A percentile compares a stretch with the other conserved stretches of the same genome.
phyloP scores from a whole-genome alignment of 2,329 filamentous ascomycete species.

The Chaetomiaceae sp. region DNA sequence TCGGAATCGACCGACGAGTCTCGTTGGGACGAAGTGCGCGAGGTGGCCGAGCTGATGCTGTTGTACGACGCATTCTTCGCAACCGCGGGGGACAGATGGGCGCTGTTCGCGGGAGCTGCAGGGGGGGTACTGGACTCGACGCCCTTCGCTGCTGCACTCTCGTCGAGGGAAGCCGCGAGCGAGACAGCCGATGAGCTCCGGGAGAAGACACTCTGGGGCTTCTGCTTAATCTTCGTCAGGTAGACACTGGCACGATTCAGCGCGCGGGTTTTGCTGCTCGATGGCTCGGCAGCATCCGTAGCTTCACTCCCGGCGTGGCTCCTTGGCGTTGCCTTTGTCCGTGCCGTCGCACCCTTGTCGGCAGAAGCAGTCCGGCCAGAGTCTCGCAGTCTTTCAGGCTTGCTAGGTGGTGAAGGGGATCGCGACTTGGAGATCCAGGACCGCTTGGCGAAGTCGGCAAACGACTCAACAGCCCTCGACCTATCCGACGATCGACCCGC shows the following conservation, averaged over 20 bases:
- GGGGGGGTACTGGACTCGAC: constrained; percentile 33
- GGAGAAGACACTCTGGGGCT: constrained; percentile 37
- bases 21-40: constrained; percentile 23
- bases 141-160: constrained; percentile 20
- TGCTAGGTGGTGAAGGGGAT: constrained; percentile 40
- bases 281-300: constrained; percentile 13
- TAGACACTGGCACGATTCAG: constrained; percentile 42
- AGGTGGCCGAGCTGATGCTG: constrained; percentile 15
- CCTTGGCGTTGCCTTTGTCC: constrained; percentile 16
- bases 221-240: constrained; percentile 46
- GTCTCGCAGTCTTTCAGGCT: constrained; percentile 24
- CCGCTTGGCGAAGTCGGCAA: constrained; percentile 45
- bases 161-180: constrained; percentile 16
- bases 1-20: constrained; percentile 23
- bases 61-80: constrained; percentile 18
- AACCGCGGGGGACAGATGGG: constrained; percentile 22
- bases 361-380: constrained; percentile 16
- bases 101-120: constrained; percentile 35
- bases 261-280: constrained; percentile 32
- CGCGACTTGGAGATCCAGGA: constrained; percentile 47
- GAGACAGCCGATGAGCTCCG: constrained; percentile 30
- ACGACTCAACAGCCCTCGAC: constrained; percentile 37
- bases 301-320: constrained; percentile 27
- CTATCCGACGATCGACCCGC: constrained; percentile 30
- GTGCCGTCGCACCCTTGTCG: constrained; percentile 14